A percentile compares a stretch with the other conserved stretches of the same genome.
phyloP scores from a whole-genome alignment of 345 rosid genomes.

The Raphanus sativus region DNA sequence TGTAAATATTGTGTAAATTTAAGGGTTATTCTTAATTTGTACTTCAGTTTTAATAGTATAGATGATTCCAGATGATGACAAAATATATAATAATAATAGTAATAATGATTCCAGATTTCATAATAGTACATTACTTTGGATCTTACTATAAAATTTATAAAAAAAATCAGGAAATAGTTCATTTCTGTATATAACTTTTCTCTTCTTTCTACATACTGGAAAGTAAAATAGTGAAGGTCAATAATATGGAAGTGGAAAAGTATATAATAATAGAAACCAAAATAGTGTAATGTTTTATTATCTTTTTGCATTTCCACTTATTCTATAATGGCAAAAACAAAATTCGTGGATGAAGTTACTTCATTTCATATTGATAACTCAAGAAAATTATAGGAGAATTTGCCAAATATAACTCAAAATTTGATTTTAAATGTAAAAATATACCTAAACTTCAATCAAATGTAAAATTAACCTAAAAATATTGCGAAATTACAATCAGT shows the following conservation, averaged over 20 bases:
- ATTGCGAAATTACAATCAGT: too few species aligned
- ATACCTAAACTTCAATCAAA: too few species aligned
- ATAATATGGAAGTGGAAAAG: neutral
- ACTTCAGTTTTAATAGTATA: too few species aligned
- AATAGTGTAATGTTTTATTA: neutral
- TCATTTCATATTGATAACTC: neutral
- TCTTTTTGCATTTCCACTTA: neutral
- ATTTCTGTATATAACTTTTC: neutral
- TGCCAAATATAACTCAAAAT: too few species aligned
- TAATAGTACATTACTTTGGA: neutral
- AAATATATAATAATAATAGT: neutral
- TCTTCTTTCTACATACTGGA: neutral
- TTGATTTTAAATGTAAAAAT: too few species aligned
- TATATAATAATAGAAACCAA: conserved; percentile 10
- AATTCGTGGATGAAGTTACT: conserved; percentile 2
- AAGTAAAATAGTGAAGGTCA: neutral
- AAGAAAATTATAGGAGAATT: neutral
- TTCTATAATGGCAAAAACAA: neutral
- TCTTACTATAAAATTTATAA: neutral
- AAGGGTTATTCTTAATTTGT: too few species aligned
- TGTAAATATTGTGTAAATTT: too few species aligned
- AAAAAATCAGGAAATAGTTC: neutral
- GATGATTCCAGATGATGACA: neutral
- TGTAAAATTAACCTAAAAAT: too few species aligned
- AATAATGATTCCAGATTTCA: neutral